These are phyloP conservation scores for Emmonsiellopsis sp. DNA, from an alignment of 2,329 filamentous ascomycete genomes.

Conservation along the genomic window DNA sequence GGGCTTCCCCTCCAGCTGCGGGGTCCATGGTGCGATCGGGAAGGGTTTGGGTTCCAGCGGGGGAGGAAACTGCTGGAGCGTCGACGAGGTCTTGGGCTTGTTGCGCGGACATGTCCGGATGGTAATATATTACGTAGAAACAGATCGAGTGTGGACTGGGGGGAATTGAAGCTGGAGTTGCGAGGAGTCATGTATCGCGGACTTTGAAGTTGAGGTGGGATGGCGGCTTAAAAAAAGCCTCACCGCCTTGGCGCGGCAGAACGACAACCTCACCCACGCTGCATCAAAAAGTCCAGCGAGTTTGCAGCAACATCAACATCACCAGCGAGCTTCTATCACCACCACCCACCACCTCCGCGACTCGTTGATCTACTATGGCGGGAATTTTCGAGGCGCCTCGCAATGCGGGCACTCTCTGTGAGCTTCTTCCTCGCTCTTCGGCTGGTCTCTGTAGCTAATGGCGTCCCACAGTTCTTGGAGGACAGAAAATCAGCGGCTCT, in stretches of 20 bases:
- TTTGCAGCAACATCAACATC: background rate
- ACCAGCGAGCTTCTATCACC: background rate
- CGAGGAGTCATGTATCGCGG: slow-evolving; percentile 3
- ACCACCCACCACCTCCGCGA: background rate
- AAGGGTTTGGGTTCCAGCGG: slow-evolving; percentile 24
- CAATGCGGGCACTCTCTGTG: slow-evolving; percentile 83
- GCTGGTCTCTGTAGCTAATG: slow-evolving; percentile 20
- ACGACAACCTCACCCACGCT: slow-evolving; percentile 21
- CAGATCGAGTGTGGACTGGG: background rate
- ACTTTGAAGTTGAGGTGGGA: background rate
- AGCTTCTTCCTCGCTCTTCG: slow-evolving; percentile 21
- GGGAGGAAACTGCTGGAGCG: slow-evolving; percentile 15
- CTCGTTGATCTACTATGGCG: slow-evolving; percentile 55
- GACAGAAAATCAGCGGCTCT: slow-evolving; percentile 91
- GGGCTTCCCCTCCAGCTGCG: slow-evolving; percentile 23
- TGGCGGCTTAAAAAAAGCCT: slow-evolving; percentile 7
- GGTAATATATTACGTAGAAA: background rate
- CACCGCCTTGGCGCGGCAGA: slow-evolving; percentile 35
- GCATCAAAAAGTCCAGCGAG: slow-evolving; percentile 12
- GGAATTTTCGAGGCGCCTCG: slow-evolving; percentile 93
- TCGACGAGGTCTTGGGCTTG: slow-evolving; percentile 20
- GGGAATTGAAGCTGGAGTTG: background rate
- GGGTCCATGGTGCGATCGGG: slow-evolving; percentile 33
- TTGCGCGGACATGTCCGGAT: background rate
- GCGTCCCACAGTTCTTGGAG: slow-evolving; percentile 63